phyloP scores from a whole-genome alignment of 2,329 filamentous ascomycete species.

The Cladosporium austrohemisphaericum region DNA sequence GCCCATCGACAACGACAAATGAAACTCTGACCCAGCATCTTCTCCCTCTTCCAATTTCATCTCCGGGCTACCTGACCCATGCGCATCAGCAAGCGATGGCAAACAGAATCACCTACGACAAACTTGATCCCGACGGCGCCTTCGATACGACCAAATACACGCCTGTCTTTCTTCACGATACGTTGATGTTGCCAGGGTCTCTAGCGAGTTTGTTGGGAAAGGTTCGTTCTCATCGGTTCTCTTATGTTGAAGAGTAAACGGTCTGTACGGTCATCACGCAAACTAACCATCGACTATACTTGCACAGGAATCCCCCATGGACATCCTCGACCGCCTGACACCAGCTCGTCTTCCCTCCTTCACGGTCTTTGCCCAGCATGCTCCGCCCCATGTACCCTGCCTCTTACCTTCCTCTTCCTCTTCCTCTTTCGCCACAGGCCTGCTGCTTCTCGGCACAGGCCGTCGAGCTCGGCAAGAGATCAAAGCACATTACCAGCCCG shows the following conservation, averaged over 20 bases:
- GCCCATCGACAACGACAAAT: background rate
- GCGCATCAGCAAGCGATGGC: constrained; percentile 25
- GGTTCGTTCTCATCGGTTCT: constrained; percentile 3
- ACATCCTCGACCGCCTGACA: constrained; percentile 27
- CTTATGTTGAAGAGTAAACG: background rate
- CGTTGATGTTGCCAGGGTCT: constrained; percentile 49
- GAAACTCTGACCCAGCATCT: background rate
- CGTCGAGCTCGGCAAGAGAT: constrained; percentile 21
- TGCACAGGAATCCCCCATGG: constrained; percentile 16
- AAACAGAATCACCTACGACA: constrained; percentile 24
- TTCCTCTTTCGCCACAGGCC: constrained; percentile 27
- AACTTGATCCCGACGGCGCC: constrained; percentile 47
- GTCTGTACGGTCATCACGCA: too few relatives aligned
- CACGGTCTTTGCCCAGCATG: constrained; percentile 2
- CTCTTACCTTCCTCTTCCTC: background rate
- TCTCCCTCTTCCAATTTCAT: constrained; percentile 4
- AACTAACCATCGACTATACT: background rate
- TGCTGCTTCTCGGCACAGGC: constrained; percentile 28
- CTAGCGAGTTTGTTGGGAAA: constrained; percentile 30
- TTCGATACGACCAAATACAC: constrained; percentile 53
- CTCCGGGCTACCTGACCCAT: background rate
- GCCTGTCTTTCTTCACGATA: constrained; percentile 50
- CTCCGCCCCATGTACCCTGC: background rate
- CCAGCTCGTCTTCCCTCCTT: constrained; percentile 18
- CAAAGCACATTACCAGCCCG: constrained; percentile 24